Evolutionary conservation across 2,329 filamentous ascomycete species (phyloP), one percentile per base, ranked within the genome.

Genomic region (Bertia moriformis): DNA sequence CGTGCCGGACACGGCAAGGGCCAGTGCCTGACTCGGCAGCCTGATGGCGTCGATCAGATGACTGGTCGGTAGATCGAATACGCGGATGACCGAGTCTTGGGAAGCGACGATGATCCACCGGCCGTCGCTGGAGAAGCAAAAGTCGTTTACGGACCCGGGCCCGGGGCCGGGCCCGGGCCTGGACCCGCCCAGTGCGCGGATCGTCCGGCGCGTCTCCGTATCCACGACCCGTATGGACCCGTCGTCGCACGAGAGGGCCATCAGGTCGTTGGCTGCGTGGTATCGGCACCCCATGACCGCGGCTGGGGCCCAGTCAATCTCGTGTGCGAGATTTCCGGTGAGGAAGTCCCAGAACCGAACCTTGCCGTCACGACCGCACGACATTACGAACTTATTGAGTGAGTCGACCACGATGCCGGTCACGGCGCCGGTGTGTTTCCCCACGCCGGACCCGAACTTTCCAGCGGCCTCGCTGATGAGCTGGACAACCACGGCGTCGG

Each of bases 21-120:
- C 80, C 14, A 78, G 89, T 55, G 88, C 94, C 10, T 80, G 78
- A 40, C 72, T 81, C 40, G 78, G 75, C 4, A 93, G 72, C 42
- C 77, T 77, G 59, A 98, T 87, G 2, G 84, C 85, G 54, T 98
- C 91, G 44, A 98, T 91, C 13, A 98, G 68, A 59, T 98, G 89
- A 18, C 87, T 89, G 0, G 93, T 98, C 0, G 91, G 86, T 19
- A 98, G 66, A 61, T 98, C 93, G 86, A 91, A 98, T 4, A 96
- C 75, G 32, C 91, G 76, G 38, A 95, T 65, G 4, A 86, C 65
- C 1, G 77, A 75, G 52, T 93, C 85, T 51, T 83, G 78, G 1
- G 86, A 87, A 12, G 87, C 83, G 17, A 87, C 85, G 41, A 95
- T 75, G 47, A 98, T 77, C 91, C 91, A 98, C 41, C 87, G 76